phyloP scores from a whole-genome alignment of 2,329 filamentous ascomycete species.

The Colletotrichum tabaci region DNA sequence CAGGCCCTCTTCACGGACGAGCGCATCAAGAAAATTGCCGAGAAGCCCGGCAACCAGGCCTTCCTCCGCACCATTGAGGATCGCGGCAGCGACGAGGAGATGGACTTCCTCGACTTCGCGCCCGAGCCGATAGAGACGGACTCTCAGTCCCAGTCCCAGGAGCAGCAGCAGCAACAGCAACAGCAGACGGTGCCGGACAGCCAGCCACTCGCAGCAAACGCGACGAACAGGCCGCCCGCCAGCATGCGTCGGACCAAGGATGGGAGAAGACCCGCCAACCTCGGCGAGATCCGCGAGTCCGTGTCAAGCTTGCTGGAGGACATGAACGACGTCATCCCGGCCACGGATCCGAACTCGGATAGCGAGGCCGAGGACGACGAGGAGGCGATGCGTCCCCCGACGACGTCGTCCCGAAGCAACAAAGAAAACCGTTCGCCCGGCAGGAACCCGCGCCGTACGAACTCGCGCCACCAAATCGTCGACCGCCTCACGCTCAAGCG shows the following conservation, averaged over 20 bases:
- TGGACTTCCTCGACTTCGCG: constrained; percentile 77
- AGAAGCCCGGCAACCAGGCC: constrained; percentile 89
- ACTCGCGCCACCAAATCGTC: constrained; percentile 65
- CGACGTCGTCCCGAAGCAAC: constrained; percentile 52
- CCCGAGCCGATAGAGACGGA: constrained; percentile 46
- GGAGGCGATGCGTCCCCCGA: constrained; percentile 50
- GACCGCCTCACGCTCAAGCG: constrained; percentile 83
- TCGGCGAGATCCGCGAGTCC: constrained; percentile 87
- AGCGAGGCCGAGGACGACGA: constrained; percentile 63
- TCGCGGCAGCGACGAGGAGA: constrained; percentile 80
- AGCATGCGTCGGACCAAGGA: constrained; percentile 73
- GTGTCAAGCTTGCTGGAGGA: constrained; percentile 88
- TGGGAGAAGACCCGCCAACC: constrained; percentile 78
- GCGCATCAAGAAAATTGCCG: constrained; percentile 89
- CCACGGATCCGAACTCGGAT: constrained; percentile 66
- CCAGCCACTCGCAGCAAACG: constrained; percentile 59
- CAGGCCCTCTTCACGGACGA: constrained; percentile 91
- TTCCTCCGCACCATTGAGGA: constrained; percentile 94
- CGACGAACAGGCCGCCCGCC: constrained; percentile 69
- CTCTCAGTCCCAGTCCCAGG: constrained; percentile 53
- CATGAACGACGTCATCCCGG: constrained; percentile 65
- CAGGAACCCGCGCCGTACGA: constrained; percentile 53
- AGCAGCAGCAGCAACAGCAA: constrained; percentile 46
- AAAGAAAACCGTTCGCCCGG: constrained; percentile 63
- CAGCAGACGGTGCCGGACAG: constrained; percentile 64